Percentiles rank a stretch among this genome's conserved stretches.
Conservation (phyloP, 768 basidiomycete species). For the Artomyces pyxidatus region DNA sequence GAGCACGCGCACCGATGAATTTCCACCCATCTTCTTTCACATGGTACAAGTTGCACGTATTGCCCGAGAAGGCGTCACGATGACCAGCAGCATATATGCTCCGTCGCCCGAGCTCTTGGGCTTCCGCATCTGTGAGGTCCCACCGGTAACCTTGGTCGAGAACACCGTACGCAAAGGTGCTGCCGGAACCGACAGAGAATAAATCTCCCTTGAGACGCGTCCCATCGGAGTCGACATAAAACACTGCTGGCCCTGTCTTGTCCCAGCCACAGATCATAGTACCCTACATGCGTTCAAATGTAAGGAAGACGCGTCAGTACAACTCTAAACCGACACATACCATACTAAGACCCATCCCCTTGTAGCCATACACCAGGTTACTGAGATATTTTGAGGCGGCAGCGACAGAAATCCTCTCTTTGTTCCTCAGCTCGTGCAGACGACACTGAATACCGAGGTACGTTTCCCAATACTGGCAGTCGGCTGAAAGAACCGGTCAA, state of each 20-base stretch:
- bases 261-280: slow-evolving; percentile 99
- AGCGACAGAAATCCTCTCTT: slow-evolving; percentile 97
- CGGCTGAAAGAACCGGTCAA: slow-evolving; percentile 41
- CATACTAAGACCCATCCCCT: slow-evolving; percentile 99
- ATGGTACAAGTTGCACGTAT: slow-evolving; percentile 93
- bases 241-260: slow-evolving; percentile 93
- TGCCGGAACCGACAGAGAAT: slow-evolving; percentile 98
- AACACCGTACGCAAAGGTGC: slow-evolving; percentile 98
- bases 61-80: slow-evolving; percentile 93
- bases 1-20: slow-evolving; percentile 71
- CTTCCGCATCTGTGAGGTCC: slow-evolving; percentile 90
- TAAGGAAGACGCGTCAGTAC: not conserved
- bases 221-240: slow-evolving; percentile 98
- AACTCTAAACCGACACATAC: slow-evolving; percentile 42
- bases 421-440: slow-evolving; percentile 91
- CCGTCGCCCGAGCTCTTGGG: slow-evolving; percentile 86
- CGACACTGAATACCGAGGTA: slow-evolving; percentile 98
- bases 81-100: slow-evolving; percentile 97
- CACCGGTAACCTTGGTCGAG: slow-evolving; percentile 92
- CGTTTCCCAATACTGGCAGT: slow-evolving; percentile 98
- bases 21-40: slow-evolving; percentile 94
- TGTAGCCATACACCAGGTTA: slow-evolving; percentile 96
- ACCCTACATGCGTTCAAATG: slow-evolving; percentile 43
- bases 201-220: slow-evolving; percentile 91
- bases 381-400: slow-evolving; percentile 96